Evolutionary conservation across 805 yeast species (phyloP).

Genomic region (Teunomyces stri): DNA sequence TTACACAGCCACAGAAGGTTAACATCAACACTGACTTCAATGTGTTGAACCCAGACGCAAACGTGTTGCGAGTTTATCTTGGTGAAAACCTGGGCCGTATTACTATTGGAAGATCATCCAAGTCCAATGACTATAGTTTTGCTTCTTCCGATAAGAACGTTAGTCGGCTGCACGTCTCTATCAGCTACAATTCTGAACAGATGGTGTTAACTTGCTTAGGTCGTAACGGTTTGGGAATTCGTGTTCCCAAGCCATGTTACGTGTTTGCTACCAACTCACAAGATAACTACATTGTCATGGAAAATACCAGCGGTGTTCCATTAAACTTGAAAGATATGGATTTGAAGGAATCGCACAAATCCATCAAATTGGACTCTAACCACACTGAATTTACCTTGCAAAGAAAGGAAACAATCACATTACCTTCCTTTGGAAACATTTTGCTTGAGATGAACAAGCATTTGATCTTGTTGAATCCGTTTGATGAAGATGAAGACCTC

Average conservation of each 20-base stretch:
- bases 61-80: constrained; percentile 38
- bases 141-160: constrained; percentile 51
- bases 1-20: constrained; percentile 8
- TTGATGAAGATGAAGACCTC: constrained; percentile 40
- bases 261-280: constrained; percentile 24
- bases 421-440: constrained; percentile 64
- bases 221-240: constrained; percentile 72
- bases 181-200: constrained; percentile 44
- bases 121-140: constrained; percentile 51
- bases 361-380: constrained; percentile 40
- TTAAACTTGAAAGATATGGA: constrained; percentile 15
- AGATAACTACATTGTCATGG: constrained; percentile 18
- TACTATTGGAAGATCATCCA: constrained; percentile 67
- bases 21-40: constrained; percentile 33
- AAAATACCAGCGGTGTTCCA: constrained; percentile 21
- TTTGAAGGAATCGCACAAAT: constrained; percentile 20
- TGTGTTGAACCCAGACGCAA: constrained; percentile 31
- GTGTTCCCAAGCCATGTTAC: constrained; percentile 52
- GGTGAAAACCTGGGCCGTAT: constrained; percentile 36
- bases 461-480: constrained; percentile 49
- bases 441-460: constrained; percentile 73
- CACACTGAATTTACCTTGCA: constrained; percentile 57
- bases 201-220: constrained; percentile 71
- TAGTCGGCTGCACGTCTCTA: constrained; percentile 63
- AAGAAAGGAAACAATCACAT: constrained; percentile 58